These are phyloP conservation scores for Huntiella moniliformis DNA, from an alignment of 2,329 filamentous ascomycete genomes.

Conservation along the genomic window DNA sequence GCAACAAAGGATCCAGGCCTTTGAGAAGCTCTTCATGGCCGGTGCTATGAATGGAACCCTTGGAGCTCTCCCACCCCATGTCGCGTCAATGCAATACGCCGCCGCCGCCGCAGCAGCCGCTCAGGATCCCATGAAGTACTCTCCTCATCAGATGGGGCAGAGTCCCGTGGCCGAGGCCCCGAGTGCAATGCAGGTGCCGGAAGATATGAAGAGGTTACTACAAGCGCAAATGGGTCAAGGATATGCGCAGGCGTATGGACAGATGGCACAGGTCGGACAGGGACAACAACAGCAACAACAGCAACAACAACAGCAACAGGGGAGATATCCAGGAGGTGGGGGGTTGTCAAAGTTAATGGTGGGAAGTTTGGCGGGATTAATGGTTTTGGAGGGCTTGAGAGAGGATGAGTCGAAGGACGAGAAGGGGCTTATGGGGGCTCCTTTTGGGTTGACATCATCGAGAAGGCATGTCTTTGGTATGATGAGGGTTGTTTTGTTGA, in stretches of 20 bases:
- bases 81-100: slow-evolving; percentile 33
- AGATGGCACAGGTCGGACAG: slow-evolving; percentile 32
- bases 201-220: slow-evolving; percentile 44
- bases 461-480: slow-evolving; percentile 28
- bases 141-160: slow-evolving; percentile 28
- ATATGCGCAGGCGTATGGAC: slow-evolving; percentile 31
- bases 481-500: slow-evolving; percentile 32
- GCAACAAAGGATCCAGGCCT: slow-evolving; percentile 57
- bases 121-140: slow-evolving; percentile 17
- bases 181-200: slow-evolving; percentile 39
- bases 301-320: slow-evolving; percentile 23
- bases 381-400: slow-evolving; percentile 69
- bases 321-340: slow-evolving; percentile 31
- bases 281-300: slow-evolving; percentile 33
- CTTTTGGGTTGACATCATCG: slow-evolving; percentile 35
- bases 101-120: slow-evolving; percentile 6
- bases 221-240: slow-evolving; percentile 33
- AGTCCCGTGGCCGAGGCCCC: slow-evolving; percentile 26
- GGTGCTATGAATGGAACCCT: slow-evolving; percentile 49
- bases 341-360: slow-evolving; percentile 72
- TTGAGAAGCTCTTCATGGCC: slow-evolving; percentile 62
- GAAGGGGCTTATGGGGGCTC: slow-evolving; percentile 45
- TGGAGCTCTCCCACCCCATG: slow-evolving; percentile 33
- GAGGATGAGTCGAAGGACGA: slow-evolving; percentile 48
- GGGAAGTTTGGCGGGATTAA: slow-evolving; percentile 74